These are phyloP conservation scores for Stromatinia cepivora DNA, from an alignment of 2,329 filamentous ascomycete species.

Conservation along the genomic window DNA sequence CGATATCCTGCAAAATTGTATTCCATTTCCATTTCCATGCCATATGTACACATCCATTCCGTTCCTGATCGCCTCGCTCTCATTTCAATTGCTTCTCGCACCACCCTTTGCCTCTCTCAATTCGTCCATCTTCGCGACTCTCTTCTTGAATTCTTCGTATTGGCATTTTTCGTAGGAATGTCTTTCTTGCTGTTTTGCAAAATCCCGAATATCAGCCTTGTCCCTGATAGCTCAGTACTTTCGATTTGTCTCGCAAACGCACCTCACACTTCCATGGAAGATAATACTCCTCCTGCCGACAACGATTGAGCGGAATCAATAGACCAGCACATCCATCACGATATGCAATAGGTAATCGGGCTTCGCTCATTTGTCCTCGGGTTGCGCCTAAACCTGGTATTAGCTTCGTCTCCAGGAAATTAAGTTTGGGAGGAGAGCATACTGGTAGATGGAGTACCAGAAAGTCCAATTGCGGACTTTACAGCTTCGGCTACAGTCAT, in stretches of 20 bases:
- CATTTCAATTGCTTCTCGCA: slow-evolving; percentile 74
- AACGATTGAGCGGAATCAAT: slow-evolving; percentile 92
- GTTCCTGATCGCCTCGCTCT: neutral
- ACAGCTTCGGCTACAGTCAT: slow-evolving; percentile 51
- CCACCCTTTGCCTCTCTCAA: slow-evolving; percentile 82
- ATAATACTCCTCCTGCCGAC: slow-evolving; percentile 89
- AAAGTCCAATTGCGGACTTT: slow-evolving; percentile 50
- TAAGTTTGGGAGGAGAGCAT: slow-evolving; percentile 21
- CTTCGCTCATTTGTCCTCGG: slow-evolving; percentile 90
- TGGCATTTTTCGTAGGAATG: slow-evolving; percentile 99
- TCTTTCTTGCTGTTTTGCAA: slow-evolving; percentile 73
- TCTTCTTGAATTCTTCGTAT: slow-evolving; percentile 97
- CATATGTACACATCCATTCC: slow-evolving; percentile 31
- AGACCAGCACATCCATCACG: slow-evolving; percentile 94
- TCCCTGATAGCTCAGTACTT: neutral
- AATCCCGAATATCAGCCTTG: slow-evolving; percentile 27
- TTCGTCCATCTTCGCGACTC: slow-evolving; percentile 98
- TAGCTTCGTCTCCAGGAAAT: slow-evolving; percentile 48
- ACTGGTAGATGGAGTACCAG: slow-evolving; percentile 38
- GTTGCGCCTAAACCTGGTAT: slow-evolving; percentile 54
- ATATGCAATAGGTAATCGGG: slow-evolving; percentile 84
- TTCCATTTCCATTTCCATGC: slow-evolving; percentile 28
- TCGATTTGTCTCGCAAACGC: slow-evolving; percentile 42
- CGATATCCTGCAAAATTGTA: slow-evolving; percentile 23
- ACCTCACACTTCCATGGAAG: slow-evolving; percentile 98